Conservation (phyloP, 495 filamentous ascomycete genomes). For the Penicillium macrosclerotiorum region DNA sequence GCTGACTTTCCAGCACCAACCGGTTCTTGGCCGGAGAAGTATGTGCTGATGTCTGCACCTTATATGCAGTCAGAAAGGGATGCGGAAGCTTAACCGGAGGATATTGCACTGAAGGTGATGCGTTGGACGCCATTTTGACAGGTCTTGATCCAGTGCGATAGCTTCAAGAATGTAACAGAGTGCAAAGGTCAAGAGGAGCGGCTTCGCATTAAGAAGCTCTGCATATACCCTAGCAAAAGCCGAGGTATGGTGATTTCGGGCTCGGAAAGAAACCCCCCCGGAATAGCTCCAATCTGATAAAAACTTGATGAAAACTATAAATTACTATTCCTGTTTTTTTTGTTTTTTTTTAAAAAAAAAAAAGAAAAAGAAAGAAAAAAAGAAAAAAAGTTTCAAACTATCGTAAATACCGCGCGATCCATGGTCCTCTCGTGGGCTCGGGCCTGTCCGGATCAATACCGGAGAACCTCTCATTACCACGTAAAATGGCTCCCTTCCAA, state of each 20-base stretch:
- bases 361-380: too few relatives aligned
- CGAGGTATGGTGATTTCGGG: not conserved
- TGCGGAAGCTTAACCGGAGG: conserved; percentile 31
- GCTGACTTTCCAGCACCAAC: conserved; percentile 28
- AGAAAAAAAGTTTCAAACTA: too few relatives aligned
- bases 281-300: not conserved
- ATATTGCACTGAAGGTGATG: conserved; percentile 14
- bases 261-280: not conserved
- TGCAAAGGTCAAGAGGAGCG: not conserved
- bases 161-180: not conserved
- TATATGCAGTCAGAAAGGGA: conserved; percentile 29
- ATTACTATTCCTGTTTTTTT: not conserved
- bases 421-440: not conserved
- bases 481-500: too few relatives aligned
- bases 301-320: not conserved
- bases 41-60: conserved; percentile 24
- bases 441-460: not conserved
- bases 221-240: conserved; percentile 1
- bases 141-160: not conserved
- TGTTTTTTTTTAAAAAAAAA: too few relatives aligned
- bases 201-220: not conserved
- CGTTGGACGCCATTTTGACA: conserved; percentile 16
- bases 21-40: conserved; percentile 20
- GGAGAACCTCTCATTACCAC: not conserved
- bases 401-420: not conserved